A percentile compares a stretch with the other conserved stretches of the same genome.
These are phyloP conservation scores for Talaromyces sp. DNA, from an alignment of 2,329 filamentous ascomycete genomes.

Conservation along the genomic window DNA sequence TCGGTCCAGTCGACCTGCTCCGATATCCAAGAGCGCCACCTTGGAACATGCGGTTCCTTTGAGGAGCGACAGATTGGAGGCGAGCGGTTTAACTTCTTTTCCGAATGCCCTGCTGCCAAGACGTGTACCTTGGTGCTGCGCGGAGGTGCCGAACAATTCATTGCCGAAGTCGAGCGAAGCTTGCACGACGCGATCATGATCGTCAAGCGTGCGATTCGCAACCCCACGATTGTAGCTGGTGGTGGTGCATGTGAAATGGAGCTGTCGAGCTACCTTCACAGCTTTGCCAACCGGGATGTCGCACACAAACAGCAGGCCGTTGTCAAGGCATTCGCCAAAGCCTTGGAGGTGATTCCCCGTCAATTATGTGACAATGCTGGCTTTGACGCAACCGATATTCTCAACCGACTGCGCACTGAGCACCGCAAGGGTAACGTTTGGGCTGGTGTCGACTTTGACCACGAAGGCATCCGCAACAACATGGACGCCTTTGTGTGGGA, in stretches of 20 bases:
- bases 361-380: conserved; percentile 98
- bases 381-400: conserved; percentile 95
- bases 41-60: conserved; percentile 84
- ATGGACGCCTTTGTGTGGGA: conserved; percentile 97
- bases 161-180: conserved; percentile 95
- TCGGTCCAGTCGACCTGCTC: conserved; percentile 94
- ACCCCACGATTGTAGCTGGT: conserved; percentile 89
- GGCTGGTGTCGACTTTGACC: conserved; percentile 92
- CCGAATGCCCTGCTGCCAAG: conserved; percentile 90
- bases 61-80: conserved; percentile 96
- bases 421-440: conserved; percentile 89
- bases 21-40: conserved; percentile 81
- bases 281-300: conserved; percentile 87
- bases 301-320: conserved; percentile 94
- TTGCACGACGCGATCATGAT: conserved; percentile 99
- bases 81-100: conserved; percentile 98
- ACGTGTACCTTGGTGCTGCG: conserved; percentile 94
- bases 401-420: conserved; percentile 93
- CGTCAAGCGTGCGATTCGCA: conserved; percentile 95
- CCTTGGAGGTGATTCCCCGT: conserved; percentile 90
- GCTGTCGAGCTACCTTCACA: conserved; percentile 85
- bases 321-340: conserved; percentile 97
- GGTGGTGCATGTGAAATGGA: conserved; percentile 97
- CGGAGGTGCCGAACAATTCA: conserved; percentile 97
- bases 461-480: conserved; percentile 91